Conservation (phyloP, 208 protist species). For the Phytomonas sp. region DNA sequence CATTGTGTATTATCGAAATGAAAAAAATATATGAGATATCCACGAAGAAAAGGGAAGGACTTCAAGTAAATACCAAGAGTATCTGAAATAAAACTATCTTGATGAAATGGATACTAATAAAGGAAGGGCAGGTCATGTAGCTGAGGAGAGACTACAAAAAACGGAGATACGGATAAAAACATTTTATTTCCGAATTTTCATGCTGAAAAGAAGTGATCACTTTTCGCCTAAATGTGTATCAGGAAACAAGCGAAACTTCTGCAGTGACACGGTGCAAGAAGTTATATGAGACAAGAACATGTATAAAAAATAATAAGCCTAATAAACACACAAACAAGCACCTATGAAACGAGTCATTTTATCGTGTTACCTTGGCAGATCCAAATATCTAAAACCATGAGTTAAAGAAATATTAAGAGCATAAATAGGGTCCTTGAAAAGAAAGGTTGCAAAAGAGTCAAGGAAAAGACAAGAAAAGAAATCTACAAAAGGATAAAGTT, state of each 20-base stretch:
- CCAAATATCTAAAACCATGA: too few species aligned
- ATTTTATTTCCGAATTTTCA: slow-evolving; percentile 2
- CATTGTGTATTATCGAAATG: slow-evolving; percentile 8
- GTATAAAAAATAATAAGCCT: slow-evolving; percentile 1
- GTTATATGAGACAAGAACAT: not conserved
- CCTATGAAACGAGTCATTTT: not conserved
- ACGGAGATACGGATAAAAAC: not conserved
- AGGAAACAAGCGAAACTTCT: slow-evolving; percentile 2
- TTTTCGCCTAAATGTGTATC: too few species aligned
- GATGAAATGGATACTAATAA: not conserved
- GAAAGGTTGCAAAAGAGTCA: not conserved
- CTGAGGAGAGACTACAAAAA: too few species aligned
- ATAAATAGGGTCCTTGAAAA: not conserved
- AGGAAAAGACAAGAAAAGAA: slow-evolving; percentile 5
- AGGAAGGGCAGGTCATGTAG: not conserved
- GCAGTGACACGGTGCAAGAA: not conserved
- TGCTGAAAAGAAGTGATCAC: too few species aligned
- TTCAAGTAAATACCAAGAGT: slow-evolving; percentile 1
- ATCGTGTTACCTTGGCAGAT: too few species aligned
- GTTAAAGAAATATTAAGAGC: slow-evolving; percentile 3
- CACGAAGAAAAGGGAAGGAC: slow-evolving; percentile 2
- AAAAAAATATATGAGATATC: slow-evolving; percentile 8
- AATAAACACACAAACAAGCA: not conserved
- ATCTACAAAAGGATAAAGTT: slow-evolving; percentile 1
- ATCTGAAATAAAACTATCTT: not conserved